Evolutionary conservation across 2,329 filamentous ascomycete species (phyloP).

Genomic region (Hypocreales sp.): DNA sequence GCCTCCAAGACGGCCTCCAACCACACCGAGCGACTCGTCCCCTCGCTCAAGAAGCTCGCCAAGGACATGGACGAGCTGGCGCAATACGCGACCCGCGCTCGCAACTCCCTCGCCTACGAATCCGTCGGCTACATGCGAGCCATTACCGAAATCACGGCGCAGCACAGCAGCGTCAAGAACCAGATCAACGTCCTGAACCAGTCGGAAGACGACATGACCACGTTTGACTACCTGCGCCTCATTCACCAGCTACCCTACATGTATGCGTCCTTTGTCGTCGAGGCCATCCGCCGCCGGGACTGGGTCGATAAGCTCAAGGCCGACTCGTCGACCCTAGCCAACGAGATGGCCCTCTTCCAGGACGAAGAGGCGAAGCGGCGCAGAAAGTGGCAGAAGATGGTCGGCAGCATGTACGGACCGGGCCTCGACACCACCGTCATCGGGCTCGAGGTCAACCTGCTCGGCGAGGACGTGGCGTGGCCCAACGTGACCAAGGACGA

Average conservation of each 20-base stretch:
- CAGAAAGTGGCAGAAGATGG: slow-evolving; percentile 78
- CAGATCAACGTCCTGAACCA: slow-evolving; percentile 59
- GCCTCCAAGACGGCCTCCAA: slow-evolving; percentile 48
- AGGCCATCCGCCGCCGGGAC: slow-evolving; percentile 72
- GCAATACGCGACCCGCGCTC: slow-evolving; percentile 43
- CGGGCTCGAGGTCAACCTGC: slow-evolving; percentile 72
- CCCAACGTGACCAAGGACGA: slow-evolving; percentile 63
- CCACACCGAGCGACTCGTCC: slow-evolving; percentile 46
- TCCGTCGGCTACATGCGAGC: slow-evolving; percentile 64
- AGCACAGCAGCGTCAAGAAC: slow-evolving; percentile 55
- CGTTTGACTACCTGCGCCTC: slow-evolving; percentile 65
- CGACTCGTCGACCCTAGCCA: slow-evolving; percentile 75
- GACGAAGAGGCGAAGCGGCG: slow-evolving; percentile 84
- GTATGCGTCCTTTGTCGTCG: slow-evolving; percentile 78
- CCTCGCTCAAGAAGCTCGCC: slow-evolving; percentile 38
- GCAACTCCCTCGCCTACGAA: slow-evolving; percentile 51
- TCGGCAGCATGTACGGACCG: slow-evolving; percentile 61
- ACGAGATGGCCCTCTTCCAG: slow-evolving; percentile 83
- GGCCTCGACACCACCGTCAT: slow-evolving; percentile 52
- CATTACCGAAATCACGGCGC: slow-evolving; percentile 65
- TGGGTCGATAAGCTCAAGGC: slow-evolving; percentile 84
- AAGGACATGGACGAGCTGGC: slow-evolving; percentile 47
- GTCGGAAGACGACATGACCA: slow-evolving; percentile 59
- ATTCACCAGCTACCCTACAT: slow-evolving; percentile 75
- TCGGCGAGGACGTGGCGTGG: slow-evolving; percentile 67